A percentile compares a stretch with the other conserved stretches of the same genome.
These are phyloP conservation scores for Berkeleyomyces rouxiae DNA, from an alignment of 2,329 filamentous ascomycete species.

Conservation along the genomic window DNA sequence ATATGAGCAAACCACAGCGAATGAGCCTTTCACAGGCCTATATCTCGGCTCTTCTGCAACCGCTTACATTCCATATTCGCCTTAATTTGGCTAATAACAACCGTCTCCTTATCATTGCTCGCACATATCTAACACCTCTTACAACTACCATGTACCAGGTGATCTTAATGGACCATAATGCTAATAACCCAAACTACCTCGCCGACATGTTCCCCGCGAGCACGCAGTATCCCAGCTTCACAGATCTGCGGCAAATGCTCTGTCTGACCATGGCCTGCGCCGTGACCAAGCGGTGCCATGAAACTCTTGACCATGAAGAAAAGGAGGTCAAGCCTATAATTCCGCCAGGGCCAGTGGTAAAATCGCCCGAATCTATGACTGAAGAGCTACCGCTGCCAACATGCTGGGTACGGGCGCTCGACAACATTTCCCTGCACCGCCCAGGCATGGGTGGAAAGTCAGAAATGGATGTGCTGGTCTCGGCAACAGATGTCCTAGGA, in stretches of 20 bases:
- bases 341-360: background rate
- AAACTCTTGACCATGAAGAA: conserved; percentile 14
- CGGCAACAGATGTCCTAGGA: background rate
- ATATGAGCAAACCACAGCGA: conserved; percentile 24
- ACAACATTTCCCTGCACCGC: background rate
- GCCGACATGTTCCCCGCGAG: conserved; percentile 27
- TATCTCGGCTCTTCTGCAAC: conserved; percentile 11
- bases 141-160: conserved; percentile 30
- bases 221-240: conserved; percentile 28
- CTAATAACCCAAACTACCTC: conserved; percentile 19
- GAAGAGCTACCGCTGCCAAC: background rate
- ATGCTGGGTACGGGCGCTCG: conserved; percentile 3
- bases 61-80: conserved; percentile 24
- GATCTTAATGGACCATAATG: conserved; percentile 15
- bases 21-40: conserved; percentile 25
- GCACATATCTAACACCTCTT: conserved; percentile 28
- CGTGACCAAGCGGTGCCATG: conserved; percentile 23
- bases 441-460: background rate
- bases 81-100: conserved; percentile 29
- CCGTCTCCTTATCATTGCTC: conserved; percentile 28
- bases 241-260: conserved; percentile 31
- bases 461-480: background rate
- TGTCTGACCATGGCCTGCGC: conserved; percentile 26
- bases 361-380: background rate
- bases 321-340: background rate